phyloP scores from a whole-genome alignment of 495 filamentous ascomycete species.

The Tuber melanosporum region DNA sequence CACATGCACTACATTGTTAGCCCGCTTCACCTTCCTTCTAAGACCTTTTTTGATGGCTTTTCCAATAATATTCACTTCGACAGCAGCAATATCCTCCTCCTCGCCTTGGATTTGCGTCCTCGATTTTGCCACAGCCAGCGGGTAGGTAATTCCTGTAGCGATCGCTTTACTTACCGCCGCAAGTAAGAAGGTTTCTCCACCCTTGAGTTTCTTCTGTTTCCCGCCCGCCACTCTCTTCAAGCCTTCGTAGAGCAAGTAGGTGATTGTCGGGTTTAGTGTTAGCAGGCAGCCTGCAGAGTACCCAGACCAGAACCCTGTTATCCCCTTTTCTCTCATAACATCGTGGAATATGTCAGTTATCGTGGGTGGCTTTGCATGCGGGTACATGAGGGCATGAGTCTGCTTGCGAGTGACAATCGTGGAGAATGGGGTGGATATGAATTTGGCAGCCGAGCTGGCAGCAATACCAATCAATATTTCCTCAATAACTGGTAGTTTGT shows the following conservation, averaged over 20 bases:
- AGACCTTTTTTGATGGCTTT: constrained; percentile 12
- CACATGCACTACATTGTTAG: constrained; percentile 30
- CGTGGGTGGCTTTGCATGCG: constrained; percentile 38
- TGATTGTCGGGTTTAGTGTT: constrained; percentile 79
- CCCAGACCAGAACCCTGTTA: constrained; percentile 80
- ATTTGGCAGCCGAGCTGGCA: constrained; percentile 69
- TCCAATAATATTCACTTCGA: constrained; percentile 6
- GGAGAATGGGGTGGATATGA: constrained; percentile 73
- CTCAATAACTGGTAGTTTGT: constrained; percentile 59
- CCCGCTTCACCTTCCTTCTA: constrained; percentile 26
- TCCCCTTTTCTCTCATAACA: constrained; percentile 64
- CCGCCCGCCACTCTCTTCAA: constrained; percentile 55
- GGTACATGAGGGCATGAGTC: constrained; percentile 53
- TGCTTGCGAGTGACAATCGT: constrained; percentile 82
- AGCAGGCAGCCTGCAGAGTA: constrained; percentile 75
- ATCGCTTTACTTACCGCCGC: constrained; percentile 76
- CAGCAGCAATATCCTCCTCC: constrained; percentile 12
- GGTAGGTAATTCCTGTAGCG: constrained; percentile 76
- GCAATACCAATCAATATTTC: constrained; percentile 71
- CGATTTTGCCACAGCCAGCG: constrained; percentile 75
- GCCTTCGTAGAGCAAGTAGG: constrained; percentile 72
- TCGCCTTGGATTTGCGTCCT: constrained; percentile 55
- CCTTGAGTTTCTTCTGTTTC: constrained; percentile 42
- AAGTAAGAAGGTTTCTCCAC: constrained; percentile 57
- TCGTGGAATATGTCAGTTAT: constrained; percentile 56